These are phyloP conservation scores for Aspergillus taichungensis DNA, from an alignment of 495 filamentous ascomycete species.

Conservation along the genomic window DNA sequence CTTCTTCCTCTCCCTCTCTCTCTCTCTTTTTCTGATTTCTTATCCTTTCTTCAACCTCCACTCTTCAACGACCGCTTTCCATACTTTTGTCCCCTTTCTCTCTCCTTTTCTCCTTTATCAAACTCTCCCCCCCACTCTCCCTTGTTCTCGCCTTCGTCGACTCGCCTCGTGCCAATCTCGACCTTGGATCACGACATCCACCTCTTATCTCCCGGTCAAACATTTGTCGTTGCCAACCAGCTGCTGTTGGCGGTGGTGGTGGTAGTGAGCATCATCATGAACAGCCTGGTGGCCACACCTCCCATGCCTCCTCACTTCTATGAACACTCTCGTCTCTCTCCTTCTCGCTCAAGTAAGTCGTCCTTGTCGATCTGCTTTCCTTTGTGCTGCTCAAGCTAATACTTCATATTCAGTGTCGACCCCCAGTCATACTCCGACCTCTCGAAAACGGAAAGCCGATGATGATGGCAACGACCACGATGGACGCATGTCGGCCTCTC, in stretches of 20 bases:
- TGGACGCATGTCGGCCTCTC: slow-evolving; percentile 83
- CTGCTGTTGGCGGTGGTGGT: slow-evolving; percentile 16
- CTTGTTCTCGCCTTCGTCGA: not conserved
- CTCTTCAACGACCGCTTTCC: slow-evolving; percentile 5
- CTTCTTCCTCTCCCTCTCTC: slow-evolving; percentile 25
- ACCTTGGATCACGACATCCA: no score
- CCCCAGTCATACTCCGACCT: slow-evolving; percentile 41
- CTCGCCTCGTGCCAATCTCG: no score
- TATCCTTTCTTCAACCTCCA: slow-evolving; percentile 4
- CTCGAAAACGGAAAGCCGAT: slow-evolving; percentile 81
- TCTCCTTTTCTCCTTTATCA: slow-evolving; percentile 13
- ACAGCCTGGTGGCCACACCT: slow-evolving; percentile 53
- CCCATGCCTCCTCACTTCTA: slow-evolving; percentile 71
- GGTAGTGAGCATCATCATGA: slow-evolving; percentile 39
- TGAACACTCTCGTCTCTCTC: slow-evolving; percentile 59
- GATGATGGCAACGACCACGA: slow-evolving; percentile 60
- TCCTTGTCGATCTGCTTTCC: slow-evolving; percentile 2
- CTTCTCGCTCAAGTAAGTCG: slow-evolving; percentile 57
- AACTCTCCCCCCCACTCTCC: slow-evolving; percentile 8
- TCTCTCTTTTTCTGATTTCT: slow-evolving; percentile 20
- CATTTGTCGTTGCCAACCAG: slow-evolving; percentile 21
- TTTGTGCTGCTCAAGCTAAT: slow-evolving; percentile 13
- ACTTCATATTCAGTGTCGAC: slow-evolving; percentile 39
- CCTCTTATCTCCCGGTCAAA: no score
- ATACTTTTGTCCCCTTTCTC: slow-evolving; percentile 6